Evolutionary conservation across 2,329 filamentous ascomycete species (phyloP).

Genomic region (Aspergillus amoenus): DNA sequence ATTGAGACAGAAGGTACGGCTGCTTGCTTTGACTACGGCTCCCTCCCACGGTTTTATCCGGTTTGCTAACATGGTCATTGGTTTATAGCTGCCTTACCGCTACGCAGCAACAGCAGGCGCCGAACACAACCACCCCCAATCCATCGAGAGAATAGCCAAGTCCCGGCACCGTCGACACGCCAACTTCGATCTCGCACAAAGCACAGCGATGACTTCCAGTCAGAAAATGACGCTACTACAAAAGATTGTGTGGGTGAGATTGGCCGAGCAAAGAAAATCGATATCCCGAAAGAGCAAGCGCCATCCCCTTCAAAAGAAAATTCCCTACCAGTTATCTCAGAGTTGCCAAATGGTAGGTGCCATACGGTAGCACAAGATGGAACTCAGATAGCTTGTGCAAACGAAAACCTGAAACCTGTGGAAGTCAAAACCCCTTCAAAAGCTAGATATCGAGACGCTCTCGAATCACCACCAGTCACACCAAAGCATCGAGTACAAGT

Average conservation of each 20-base stretch:
- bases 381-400: slow-evolving; percentile 24
- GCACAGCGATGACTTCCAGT: slow-evolving; percentile 21
- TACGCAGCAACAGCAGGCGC: slow-evolving; percentile 47
- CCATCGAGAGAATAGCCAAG: slow-evolving; percentile 33
- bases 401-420: slow-evolving; percentile 45
- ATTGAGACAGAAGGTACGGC: slow-evolving; percentile 42
- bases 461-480: slow-evolving; percentile 70
- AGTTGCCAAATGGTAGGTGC: slow-evolving; percentile 37
- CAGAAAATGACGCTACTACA: slow-evolving; percentile 27
- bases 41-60: slow-evolving; percentile 7
- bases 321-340: slow-evolving; percentile 42
- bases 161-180: slow-evolving; percentile 25
- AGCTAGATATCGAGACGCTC: slow-evolving; percentile 70
- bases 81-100: slow-evolving; percentile 26
- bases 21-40: slow-evolving; percentile 7
- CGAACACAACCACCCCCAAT: slow-evolving; percentile 46
- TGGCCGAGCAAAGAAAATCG: slow-evolving; percentile 49
- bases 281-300: slow-evolving; percentile 41
- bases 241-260: slow-evolving; percentile 30
- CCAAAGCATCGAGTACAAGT: slow-evolving; percentile 82
- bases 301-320: slow-evolving; percentile 50
- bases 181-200: slow-evolving; percentile 40
- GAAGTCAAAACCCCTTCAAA: slow-evolving; percentile 51
- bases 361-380: background rate
- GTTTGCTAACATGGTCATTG: background rate